Evolutionary conservation across 768 basidiomycete species (phyloP).

Genomic region (Trametes sanguinea): DNA sequence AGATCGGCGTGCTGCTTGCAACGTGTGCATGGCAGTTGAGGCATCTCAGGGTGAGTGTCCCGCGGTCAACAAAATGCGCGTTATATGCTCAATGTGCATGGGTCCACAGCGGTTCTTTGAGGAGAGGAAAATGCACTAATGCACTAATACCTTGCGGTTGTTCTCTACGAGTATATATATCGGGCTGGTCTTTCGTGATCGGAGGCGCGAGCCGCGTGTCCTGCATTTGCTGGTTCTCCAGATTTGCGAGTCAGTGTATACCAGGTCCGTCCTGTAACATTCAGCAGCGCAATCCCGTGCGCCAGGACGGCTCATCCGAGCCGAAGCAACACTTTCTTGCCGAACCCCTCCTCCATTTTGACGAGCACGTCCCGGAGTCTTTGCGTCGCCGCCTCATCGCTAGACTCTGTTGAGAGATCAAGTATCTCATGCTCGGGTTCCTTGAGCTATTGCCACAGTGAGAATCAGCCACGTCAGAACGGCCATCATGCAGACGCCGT

Average conservation of each 20-base stretch:
- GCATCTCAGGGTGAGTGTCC: slow-evolving; percentile 76
- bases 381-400: slow-evolving; percentile 40
- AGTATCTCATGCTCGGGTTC: slow-evolving; percentile 73
- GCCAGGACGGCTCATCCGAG: slow-evolving; percentile 29
- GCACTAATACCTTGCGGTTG: slow-evolving; percentile 13
- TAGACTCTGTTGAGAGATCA: slow-evolving; percentile 43
- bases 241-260: background rate
- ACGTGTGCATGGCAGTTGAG: slow-evolving; percentile 94
- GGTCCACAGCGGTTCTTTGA: slow-evolving; percentile 74
- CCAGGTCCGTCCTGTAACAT: too few species aligned
- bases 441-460: slow-evolving; percentile 48
- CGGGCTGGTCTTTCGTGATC: slow-evolving; percentile 4
- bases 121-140: slow-evolving; percentile 75
- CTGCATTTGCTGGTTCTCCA: background rate
- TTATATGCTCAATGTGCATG: background rate
- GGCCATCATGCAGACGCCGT: background rate
- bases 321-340: slow-evolving; percentile 52
- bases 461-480: slow-evolving; percentile 3
- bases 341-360: slow-evolving; percentile 41
- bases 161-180: slow-evolving; percentile 22
- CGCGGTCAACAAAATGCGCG: background rate
- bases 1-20: slow-evolving; percentile 79
- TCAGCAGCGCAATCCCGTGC: too few species aligned
- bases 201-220: background rate
- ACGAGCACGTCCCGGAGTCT: slow-evolving; percentile 39